phyloP scores from a whole-genome alignment of 805 yeast genomes.

The Lachancea nothofagi region DNA sequence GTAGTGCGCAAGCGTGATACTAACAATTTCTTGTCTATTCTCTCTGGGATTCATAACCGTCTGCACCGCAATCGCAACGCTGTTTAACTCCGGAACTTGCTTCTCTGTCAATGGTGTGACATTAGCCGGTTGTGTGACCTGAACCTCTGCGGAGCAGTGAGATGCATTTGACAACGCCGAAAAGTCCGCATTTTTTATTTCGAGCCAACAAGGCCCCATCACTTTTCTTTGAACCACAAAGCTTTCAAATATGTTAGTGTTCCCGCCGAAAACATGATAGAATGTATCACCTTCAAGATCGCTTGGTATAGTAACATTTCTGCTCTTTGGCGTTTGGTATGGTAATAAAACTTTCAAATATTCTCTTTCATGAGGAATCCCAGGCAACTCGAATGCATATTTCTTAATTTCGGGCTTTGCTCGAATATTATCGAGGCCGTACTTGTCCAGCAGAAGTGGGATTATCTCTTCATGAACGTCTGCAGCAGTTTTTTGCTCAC shows the following conservation, averaged over 20 bases:
- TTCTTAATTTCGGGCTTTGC: conserved; percentile 69
- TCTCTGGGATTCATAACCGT: conserved; percentile 69
- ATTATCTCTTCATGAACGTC: conserved; percentile 77
- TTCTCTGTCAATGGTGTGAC: conserved; percentile 45
- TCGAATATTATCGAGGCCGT: conserved; percentile 55
- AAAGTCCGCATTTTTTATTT: conserved; percentile 60
- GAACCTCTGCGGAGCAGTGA: conserved; percentile 75
- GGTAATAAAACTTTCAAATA: conserved; percentile 78
- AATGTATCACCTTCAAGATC: conserved; percentile 73
- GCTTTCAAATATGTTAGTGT: conserved; percentile 69
- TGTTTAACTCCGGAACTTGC: conserved; percentile 61
- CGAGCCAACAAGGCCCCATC: conserved; percentile 98
- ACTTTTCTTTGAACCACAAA: conserved; percentile 76
- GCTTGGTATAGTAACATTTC: conserved; percentile 46
- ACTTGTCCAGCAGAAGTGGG: conserved; percentile 56
- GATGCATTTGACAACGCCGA: conserved; percentile 55
- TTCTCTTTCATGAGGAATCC: conserved; percentile 68
- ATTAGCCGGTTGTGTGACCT: conserved; percentile 43
- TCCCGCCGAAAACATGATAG: conserved; percentile 72
- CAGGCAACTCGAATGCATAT: conserved; percentile 84
- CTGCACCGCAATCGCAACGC: conserved; percentile 72
- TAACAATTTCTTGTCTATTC: conserved; percentile 80
- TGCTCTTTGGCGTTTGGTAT: conserved; percentile 54
- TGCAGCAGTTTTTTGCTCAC: conserved; percentile 47
- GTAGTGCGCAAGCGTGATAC: conserved; percentile 73